These are phyloP conservation scores for Fusarium coffeatum DNA, from an alignment of 2,329 filamentous ascomycete genomes.

Conservation along the genomic window DNA sequence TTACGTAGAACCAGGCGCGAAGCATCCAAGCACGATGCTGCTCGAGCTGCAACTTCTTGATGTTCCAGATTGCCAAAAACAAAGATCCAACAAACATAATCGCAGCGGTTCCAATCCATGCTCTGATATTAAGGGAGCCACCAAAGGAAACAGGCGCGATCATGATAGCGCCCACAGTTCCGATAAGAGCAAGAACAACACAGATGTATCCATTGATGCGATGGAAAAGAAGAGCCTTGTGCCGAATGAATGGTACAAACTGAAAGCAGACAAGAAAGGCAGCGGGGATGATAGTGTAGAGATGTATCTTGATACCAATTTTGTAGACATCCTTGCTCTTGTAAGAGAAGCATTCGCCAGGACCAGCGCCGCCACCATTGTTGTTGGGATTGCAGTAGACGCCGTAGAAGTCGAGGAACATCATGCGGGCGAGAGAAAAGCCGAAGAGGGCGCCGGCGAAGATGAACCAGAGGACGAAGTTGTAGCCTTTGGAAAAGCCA, in stretches of 20 bases:
- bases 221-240: conserved; percentile 65
- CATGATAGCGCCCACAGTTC: conserved; percentile 63
- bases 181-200: conserved; percentile 59
- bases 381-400: conserved; percentile 22
- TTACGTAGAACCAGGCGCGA: conserved; percentile 46
- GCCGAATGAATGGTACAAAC: conserved; percentile 60
- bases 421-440: conserved; percentile 29
- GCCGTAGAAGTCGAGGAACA: conserved; percentile 36
- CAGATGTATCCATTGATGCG: conserved; percentile 70
- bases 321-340: conserved; percentile 12
- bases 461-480: conserved; percentile 63
- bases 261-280: conserved; percentile 58
- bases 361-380: background rate
- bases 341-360: conserved; percentile 27
- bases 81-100: conserved; percentile 59
- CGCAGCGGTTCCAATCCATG: conserved; percentile 54
- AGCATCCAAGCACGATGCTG: conserved; percentile 74
- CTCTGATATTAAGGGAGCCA: conserved; percentile 62
- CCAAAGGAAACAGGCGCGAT: conserved; percentile 64
- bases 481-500: conserved; percentile 61
- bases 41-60: conserved; percentile 70
- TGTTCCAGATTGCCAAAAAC: conserved; percentile 63
- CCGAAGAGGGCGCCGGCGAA: conserved; percentile 54
- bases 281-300: conserved; percentile 58
- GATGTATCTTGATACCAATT: conserved; percentile 59